Evolutionary conservation across 352 stramenopile species (phyloP), one percentile per base, ranked within the genome.

Genomic region (Globisporangium recalcitrans): DNA sequence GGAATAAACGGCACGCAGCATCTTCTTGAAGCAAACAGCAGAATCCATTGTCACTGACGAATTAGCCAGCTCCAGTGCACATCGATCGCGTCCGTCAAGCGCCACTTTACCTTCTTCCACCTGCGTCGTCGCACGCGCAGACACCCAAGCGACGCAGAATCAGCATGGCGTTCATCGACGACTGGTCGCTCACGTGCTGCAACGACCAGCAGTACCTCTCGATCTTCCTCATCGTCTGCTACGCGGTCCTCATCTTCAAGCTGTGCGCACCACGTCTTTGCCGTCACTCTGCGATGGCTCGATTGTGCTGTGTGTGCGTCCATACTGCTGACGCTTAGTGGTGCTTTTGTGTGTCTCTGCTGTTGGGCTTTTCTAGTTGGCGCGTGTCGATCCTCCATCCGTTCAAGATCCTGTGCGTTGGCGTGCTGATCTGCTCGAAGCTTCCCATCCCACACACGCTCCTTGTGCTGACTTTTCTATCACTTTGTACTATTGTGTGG

Each of bases 161-260:
- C 27, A 27, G 6, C 49, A 57, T 57, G 51, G 19, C 51, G 29
- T 8, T 44, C 29, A 46, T 46, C 38, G 38, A 46, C 6, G 51
- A 57, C 51, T 57, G 51, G 51, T 27, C 27, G 9, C 24, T 93
- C 61, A 72, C 77, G 68, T 96, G 87, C 80, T 96, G 87, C 82
- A 96, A 95, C 65, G 84, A 94, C 70, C 75, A 87, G 62, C 87
- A 96, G 62, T 89, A 84, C 55, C 71, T 88, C 48, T 88, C 81
- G 52, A 93, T 95, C 69, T 94, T 93, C 75, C 80, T 96, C 72
- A 93, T 96, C 79, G 55, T 85, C 53, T 81, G 73, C 68, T 96
- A 96, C 75, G 72, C 83, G 8, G 49, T 96, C 58, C 69, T 82
- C 63, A 96, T 96, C 71, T 90, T 95, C 64, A 95, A 95, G 66